Base-by-base conservation (phyloP, 1,284 basidiomycete genomes). In the Rhodotorula sp. region DNA sequence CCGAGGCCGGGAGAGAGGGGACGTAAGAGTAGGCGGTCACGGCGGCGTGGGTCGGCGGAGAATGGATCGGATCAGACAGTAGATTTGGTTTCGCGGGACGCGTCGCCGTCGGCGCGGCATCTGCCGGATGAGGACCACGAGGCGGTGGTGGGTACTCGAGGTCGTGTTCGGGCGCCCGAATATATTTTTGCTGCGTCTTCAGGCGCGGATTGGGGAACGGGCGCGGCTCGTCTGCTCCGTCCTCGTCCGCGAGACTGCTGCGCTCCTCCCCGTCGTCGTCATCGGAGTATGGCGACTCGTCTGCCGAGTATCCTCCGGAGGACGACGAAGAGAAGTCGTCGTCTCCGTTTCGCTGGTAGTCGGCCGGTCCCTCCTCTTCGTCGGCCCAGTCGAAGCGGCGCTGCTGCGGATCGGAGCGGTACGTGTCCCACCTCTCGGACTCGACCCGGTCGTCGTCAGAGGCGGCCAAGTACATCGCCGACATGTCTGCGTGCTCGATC, bases 151-250 rank as follows among this genome's bases (percentile, higher is more conserved):
- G 46, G 39, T 46, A n/a, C 10, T 60, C 58, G 21, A 47, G 43
- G 20, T 29, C 29, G 43, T 57, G 52, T 43, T 64, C 63, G n/a
- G 46, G 12, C 43, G 26, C 54, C 6, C 63, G 63, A 5, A 64
- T 18, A 54, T 64, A 64, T 46, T 64, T 64, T 7, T 64, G 54
- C 29, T 64, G 63, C 26, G 29, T 57, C 52, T 46, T 43, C 43
- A 64, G 43, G 20, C 54, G 63, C 18, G 63, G 63, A 29, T 64
- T 29, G 20, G 63, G 63, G 63, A 64, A 64, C 39, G 63, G 63
- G 12, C 63, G n/a, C 6, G 52, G 54, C 29, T 64, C 54, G 43
- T 64, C 63, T 43, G 39, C 10, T 43, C 39, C 39, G 39, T 43
- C 39, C 10, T 43, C 63, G 51, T 23, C 23, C 43, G n/a, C n/a